Evolutionary conservation across 2,329 filamentous ascomycete species (phyloP).

Genomic region (Pseudopyricularia javanii): DNA sequence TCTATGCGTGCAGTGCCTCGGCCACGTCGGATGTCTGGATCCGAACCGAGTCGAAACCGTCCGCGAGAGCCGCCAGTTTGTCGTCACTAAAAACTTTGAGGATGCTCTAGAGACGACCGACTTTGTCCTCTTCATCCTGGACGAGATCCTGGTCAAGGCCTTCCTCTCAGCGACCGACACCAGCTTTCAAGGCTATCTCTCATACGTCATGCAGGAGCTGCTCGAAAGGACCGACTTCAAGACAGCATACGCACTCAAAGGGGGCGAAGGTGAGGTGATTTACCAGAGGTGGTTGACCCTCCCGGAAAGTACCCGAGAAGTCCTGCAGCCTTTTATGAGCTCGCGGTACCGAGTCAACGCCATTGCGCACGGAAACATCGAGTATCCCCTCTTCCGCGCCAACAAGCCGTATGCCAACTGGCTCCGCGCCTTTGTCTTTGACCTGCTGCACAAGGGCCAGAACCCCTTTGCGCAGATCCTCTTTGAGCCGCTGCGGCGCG

Average conservation of each 20-base stretch:
- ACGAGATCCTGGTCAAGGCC: slow-evolving; percentile 78
- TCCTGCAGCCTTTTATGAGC: slow-evolving; percentile 75
- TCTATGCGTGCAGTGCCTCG: slow-evolving; percentile 71
- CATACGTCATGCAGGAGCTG: slow-evolving; percentile 89
- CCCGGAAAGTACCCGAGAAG: slow-evolving; percentile 65
- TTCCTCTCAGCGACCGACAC: slow-evolving; percentile 87
- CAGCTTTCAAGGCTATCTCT: slow-evolving; percentile 77
- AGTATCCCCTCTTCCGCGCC: slow-evolving; percentile 68
- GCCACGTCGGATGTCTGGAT: slow-evolving; percentile 82
- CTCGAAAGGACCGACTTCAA: slow-evolving; percentile 67
- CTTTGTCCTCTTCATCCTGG: slow-evolving; percentile 75
- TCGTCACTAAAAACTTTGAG: slow-evolving; percentile 80
- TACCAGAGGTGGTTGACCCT: slow-evolving; percentile 68
- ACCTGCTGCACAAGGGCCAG: slow-evolving; percentile 68
- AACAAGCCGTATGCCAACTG: slow-evolving; percentile 64
- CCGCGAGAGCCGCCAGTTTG: slow-evolving; percentile 67
- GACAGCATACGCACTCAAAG: slow-evolving; percentile 32
- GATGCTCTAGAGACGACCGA: slow-evolving; percentile 66
- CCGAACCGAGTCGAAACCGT: slow-evolving; percentile 76
- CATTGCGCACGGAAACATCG: slow-evolving; percentile 39
- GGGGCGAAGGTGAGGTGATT: slow-evolving; percentile 40
- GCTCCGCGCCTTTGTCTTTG: slow-evolving; percentile 69
- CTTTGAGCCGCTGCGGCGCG: slow-evolving; percentile 69
- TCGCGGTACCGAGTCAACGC: slow-evolving; percentile 69
- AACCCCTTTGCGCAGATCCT: slow-evolving; percentile 63